Conservation (phyloP, 2,329 filamentous ascomycete genomes). For the Cadophora sp. region DNA sequence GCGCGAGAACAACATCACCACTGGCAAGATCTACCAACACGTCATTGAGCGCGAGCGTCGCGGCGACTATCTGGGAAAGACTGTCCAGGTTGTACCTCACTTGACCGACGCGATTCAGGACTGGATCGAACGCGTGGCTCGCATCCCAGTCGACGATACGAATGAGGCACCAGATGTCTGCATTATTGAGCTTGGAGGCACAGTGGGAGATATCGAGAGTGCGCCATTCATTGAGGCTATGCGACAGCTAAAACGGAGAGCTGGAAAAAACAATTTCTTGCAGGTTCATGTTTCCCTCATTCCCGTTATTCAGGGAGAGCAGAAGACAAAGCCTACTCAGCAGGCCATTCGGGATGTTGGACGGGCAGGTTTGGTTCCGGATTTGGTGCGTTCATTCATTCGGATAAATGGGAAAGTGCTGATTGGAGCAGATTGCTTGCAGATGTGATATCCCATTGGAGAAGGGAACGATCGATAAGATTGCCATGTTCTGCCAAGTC, state of each 20-base stretch:
- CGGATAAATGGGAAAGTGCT: constrained; percentile 18
- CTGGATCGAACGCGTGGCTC: constrained; percentile 87
- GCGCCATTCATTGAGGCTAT: constrained; percentile 89
- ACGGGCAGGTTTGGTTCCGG: constrained; percentile 59
- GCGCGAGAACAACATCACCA: constrained; percentile 94
- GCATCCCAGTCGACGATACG: constrained; percentile 85
- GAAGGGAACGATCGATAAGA: constrained; percentile 79
- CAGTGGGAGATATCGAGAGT: constrained; percentile 83
- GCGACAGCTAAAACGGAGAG: constrained; percentile 75
- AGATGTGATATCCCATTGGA: constrained; percentile 83
- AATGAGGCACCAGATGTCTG: constrained; percentile 87
- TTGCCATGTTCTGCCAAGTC: constrained; percentile 88
- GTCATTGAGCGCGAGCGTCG: constrained; percentile 71
- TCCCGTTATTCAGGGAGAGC: constrained; percentile 71
- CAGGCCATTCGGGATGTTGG: constrained; percentile 85
- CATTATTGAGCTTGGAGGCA: constrained; percentile 78
- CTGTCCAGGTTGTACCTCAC: constrained; percentile 91
- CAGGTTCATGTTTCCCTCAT: constrained; percentile 91
- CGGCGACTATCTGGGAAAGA: constrained; percentile 82
- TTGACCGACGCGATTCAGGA: constrained; percentile 91
- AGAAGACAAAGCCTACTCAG: constrained; percentile 98
- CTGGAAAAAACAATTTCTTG: constrained; percentile 80
- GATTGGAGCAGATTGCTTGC: constrained; percentile 77
- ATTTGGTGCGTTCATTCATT: constrained; percentile 33
- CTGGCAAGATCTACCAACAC: constrained; percentile 92